These are phyloP conservation scores for Acacia acuminata DNA, from an alignment of 306 rosid genomes.

Conservation along the genomic window DNA sequence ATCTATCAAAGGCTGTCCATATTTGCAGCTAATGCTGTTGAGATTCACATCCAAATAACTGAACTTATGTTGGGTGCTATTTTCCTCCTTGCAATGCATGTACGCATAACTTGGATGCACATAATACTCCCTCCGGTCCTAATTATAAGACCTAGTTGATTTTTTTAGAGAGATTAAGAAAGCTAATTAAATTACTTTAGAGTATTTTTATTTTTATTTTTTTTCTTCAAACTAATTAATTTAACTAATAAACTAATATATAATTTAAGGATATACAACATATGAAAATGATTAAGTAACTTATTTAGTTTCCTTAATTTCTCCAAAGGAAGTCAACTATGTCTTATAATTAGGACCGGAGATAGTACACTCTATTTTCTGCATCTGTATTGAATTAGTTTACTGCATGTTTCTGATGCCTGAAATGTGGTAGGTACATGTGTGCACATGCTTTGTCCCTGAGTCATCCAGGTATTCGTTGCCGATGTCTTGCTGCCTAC, in stretches of 20 bases:
- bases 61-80: background rate
- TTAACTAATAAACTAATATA: too few relatives aligned
- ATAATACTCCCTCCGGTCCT: too few relatives aligned
- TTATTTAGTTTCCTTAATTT: too few relatives aligned
- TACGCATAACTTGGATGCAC: background rate
- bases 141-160: too few relatives aligned
- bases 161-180: too few relatives aligned
- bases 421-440: constrained; percentile 76
- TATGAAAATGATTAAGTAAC: too few relatives aligned
- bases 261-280: too few relatives aligned
- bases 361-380: background rate
- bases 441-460: constrained; percentile 94
- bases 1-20: constrained; percentile 3
- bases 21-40: background rate
- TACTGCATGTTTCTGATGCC: constrained; percentile 3
- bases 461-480: constrained; percentile 97
- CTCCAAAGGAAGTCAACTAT: too few relatives aligned
- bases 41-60: background rate
- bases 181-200: too few relatives aligned
- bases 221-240: too few relatives aligned
- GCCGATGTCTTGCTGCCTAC: constrained; percentile 98
- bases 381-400: background rate
- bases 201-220: too few relatives aligned
- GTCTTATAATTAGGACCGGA: too few relatives aligned
- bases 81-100: background rate